These are phyloP conservation scores for Trichosanthes cucumerina DNA, from an alignment of 306 rosid species.

Conservation along the genomic window DNA sequence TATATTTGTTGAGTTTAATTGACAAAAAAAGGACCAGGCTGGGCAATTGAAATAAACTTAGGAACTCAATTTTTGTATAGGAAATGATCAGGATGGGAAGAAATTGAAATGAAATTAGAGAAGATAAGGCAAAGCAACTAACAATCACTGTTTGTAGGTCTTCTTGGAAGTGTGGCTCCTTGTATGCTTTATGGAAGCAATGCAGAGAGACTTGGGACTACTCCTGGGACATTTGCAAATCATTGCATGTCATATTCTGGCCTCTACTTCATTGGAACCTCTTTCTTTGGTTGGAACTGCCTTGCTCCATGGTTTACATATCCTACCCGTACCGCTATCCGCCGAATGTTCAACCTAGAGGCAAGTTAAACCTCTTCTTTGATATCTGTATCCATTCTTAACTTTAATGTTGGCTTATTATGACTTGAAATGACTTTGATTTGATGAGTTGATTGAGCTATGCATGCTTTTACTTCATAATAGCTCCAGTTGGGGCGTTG, in stretches of 20 bases:
- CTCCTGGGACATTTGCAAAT: constrained; percentile 60
- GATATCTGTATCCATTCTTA: not conserved
- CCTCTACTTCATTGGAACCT: constrained; percentile 55
- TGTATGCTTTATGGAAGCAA: constrained; percentile 91
- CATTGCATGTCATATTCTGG: constrained; percentile 73
- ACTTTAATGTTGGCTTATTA: not conserved
- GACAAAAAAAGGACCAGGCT: not conserved
- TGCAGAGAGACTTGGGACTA: constrained; percentile 68
- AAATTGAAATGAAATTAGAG: not conserved
- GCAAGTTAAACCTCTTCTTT: constrained; percentile 31
- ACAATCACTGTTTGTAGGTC: constrained; percentile 36
- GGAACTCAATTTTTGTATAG: not conserved
- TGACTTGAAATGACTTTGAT: not conserved
- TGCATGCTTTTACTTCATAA: not conserved
- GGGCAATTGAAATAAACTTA: not conserved
- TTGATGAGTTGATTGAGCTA: not conserved
- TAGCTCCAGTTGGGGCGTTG: not conserved
- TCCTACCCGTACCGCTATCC: constrained; percentile 69
- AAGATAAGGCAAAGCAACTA: not conserved
- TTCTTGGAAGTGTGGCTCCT: constrained; percentile 93
- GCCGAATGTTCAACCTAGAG: constrained; percentile 87
- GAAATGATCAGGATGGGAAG: not conserved
- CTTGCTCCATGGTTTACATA: constrained; percentile 83
- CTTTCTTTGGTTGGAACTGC: constrained; percentile 61
- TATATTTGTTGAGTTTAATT: not conserved